These are phyloP conservation scores for Bruguiera hainesii DNA, from an alignment of 441 rosid genomes.

Conservation along the genomic window DNA sequence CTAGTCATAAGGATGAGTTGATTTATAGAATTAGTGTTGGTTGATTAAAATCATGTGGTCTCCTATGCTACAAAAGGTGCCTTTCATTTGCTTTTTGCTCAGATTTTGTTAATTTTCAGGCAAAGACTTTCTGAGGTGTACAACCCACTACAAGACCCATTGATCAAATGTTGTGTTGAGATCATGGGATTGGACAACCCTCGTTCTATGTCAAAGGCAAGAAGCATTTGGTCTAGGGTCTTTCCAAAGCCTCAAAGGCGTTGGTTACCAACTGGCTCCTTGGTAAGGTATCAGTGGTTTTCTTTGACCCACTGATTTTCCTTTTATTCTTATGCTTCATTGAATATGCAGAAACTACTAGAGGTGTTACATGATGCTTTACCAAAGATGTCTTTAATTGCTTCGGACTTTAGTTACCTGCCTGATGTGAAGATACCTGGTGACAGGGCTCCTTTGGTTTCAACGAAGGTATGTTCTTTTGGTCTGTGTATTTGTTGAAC, in stretches of 20 bases:
- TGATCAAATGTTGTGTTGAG: slow-evolving; percentile 67
- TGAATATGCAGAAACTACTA: slow-evolving; percentile 63
- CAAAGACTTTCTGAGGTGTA: slow-evolving; percentile 60
- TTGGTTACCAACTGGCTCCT: slow-evolving; percentile 96
- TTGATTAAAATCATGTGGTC: slow-evolving; percentile 1
- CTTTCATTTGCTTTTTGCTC: slow-evolving; percentile 19
- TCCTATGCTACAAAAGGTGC: not conserved
- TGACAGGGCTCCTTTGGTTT: slow-evolving; percentile 93
- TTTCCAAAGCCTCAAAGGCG: slow-evolving; percentile 83
- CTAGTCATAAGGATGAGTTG: not conserved
- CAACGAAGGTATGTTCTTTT: slow-evolving; percentile 66
- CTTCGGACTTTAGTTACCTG: slow-evolving; percentile 90
- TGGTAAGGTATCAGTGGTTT: slow-evolving; percentile 43
- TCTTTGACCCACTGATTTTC: not conserved
- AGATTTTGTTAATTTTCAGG: slow-evolving; percentile 36
- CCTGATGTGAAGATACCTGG: slow-evolving; percentile 92
- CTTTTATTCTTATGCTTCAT: slow-evolving; percentile 10
- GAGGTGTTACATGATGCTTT: slow-evolving; percentile 75
- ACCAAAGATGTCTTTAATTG: slow-evolving; percentile 94
- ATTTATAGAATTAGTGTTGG: not conserved
- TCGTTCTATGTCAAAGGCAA: slow-evolving; percentile 35
- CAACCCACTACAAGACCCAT: slow-evolving; percentile 71
- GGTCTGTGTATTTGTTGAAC: not conserved
- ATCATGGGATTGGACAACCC: slow-evolving; percentile 48
- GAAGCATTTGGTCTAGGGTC: slow-evolving; percentile 63